Evolutionary conservation across 345 rosid genomes (phyloP).

Genomic region (Syzygium grande): DNA sequence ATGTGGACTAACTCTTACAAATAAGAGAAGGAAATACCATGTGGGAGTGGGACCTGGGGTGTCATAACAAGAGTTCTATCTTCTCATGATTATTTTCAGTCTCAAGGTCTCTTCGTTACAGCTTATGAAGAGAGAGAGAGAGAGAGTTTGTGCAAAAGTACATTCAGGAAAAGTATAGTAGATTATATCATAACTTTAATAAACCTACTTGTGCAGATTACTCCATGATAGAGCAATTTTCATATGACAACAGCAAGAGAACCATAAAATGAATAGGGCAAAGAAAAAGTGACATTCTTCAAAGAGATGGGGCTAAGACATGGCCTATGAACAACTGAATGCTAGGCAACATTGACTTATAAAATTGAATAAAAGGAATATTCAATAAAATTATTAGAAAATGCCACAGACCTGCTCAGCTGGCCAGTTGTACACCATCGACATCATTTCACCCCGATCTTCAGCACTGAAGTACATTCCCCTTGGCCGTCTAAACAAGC

Average conservation of each 20-base stretch:
- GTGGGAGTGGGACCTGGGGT: neutral
- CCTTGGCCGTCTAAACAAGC: slow-evolving; percentile 94
- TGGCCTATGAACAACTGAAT: neutral
- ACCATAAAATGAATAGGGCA: neutral
- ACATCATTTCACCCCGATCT: slow-evolving; percentile 99
- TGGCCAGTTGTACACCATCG: slow-evolving; percentile 99
- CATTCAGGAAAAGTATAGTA: neutral
- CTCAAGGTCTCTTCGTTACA: neutral
- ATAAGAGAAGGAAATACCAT: neutral
- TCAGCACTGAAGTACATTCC: slow-evolving; percentile 96
- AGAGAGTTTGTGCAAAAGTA: neutral
- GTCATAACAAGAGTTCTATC: neutral
- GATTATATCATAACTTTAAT: neutral
- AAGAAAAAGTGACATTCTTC: neutral
- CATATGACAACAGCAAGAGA: neutral
- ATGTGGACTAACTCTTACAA: neutral
- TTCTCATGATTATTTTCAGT: neutral
- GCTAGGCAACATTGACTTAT: neutral
- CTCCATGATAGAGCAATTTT: neutral
- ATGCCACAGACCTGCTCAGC: slow-evolving; percentile 71
- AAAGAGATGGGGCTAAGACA: neutral
- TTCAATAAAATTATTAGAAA: slow-evolving; percentile 3
- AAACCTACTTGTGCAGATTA: neutral
- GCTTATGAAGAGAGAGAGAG: neutral
- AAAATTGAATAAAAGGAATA: slow-evolving; percentile 1